Percentiles rank a stretch among this genome's conserved stretches.
These are phyloP conservation scores for Quillaja saponaria DNA, from an alignment of 306 rosid species.

Conservation along the genomic window DNA sequence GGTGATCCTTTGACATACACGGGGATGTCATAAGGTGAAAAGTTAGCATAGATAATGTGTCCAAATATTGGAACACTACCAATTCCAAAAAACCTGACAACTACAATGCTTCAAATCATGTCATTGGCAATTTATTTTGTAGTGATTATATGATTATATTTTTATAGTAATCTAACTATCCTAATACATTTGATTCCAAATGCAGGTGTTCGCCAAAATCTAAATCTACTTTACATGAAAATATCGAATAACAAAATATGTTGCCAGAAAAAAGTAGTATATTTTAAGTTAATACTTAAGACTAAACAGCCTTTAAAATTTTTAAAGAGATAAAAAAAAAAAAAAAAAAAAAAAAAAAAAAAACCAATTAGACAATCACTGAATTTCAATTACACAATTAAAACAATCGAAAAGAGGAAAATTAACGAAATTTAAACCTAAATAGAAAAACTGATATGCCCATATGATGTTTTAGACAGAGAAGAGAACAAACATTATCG, in stretches of 20 bases:
- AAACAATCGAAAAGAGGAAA: background rate
- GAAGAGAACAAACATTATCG: constrained; percentile 55
- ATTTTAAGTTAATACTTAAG: too few relatives aligned
- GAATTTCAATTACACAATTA: background rate
- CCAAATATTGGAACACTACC: too few relatives aligned
- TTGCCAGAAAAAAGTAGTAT: background rate
- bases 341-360: background rate
- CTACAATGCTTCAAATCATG: too few relatives aligned
- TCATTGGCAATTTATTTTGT: too few relatives aligned
- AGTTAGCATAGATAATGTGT: too few relatives aligned
- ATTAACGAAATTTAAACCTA: background rate
- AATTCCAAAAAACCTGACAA: too few relatives aligned
- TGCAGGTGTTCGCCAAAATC: background rate
- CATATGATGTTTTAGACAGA: background rate
- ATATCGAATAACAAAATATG: background rate
- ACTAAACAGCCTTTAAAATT: too few relatives aligned
- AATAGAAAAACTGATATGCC: background rate
- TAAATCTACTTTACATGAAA: too few relatives aligned
- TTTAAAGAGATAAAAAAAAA: too few relatives aligned
- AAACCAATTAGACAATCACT: background rate
- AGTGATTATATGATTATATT: background rate
- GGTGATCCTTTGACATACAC: too few relatives aligned
- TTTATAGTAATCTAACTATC: background rate
- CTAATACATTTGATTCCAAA: background rate
- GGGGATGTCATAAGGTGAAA: too few relatives aligned